phyloP scores from a whole-genome alignment of 768 basidiomycete genomes.

The Russula vinacea region DNA sequence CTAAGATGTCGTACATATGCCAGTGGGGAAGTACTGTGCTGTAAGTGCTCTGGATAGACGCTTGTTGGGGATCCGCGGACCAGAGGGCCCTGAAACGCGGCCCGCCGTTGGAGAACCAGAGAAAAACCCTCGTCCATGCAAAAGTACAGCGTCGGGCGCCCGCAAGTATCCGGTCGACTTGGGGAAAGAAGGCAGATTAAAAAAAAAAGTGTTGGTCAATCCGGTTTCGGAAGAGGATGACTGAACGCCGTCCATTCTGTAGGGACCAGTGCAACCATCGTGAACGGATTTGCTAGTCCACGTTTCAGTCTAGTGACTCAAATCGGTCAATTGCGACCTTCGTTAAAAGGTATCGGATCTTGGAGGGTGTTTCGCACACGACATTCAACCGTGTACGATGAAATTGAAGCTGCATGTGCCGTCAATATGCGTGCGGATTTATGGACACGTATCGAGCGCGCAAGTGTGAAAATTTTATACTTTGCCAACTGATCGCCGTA shows the following conservation, averaged over 20 bases:
- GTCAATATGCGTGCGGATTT: background rate
- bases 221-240: conserved; percentile 1
- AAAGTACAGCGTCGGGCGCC: conserved; percentile 1
- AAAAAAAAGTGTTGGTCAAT: background rate
- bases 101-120: conserved; percentile 5
- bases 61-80: conserved; percentile 20
- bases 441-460: conserved; percentile 4
- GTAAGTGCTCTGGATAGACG: background rate
- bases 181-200: background rate
- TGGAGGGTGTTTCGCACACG: conserved; percentile 1
- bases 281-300: conserved; percentile 14
- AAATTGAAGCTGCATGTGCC: conserved; percentile 4
- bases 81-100: conserved; percentile 19
- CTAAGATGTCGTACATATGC: conserved; percentile 4
- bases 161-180: background rate
- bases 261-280: conserved; percentile 5
- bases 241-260: background rate
- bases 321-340: background rate
- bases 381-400: conserved; percentile 1
- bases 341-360: conserved; percentile 7
- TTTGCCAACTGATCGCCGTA: background rate
- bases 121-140: background rate
- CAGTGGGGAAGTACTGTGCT: background rate
- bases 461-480: background rate
- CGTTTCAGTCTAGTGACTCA: conserved; percentile 12